A percentile compares a stretch with the other conserved stretches of the same genome.
Conservation (phyloP, 1,139 yeast genomes). For the Geotrichum fermentans region DNA sequence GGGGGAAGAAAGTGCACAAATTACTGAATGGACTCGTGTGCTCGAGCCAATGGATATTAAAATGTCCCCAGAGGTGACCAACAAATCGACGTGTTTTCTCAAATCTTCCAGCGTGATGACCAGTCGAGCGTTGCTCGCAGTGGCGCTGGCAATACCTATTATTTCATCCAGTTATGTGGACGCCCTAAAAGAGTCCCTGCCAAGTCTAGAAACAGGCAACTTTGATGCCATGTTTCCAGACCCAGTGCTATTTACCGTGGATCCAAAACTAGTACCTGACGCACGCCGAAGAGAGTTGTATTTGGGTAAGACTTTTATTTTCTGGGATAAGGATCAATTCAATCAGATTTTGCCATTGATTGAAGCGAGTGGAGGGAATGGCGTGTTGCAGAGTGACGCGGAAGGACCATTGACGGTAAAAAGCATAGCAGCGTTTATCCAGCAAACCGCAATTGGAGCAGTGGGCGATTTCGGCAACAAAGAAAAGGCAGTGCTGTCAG, state of each 20-base stretch:
- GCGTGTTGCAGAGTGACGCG: conserved; percentile 4
- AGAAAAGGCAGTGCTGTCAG: conserved; percentile 5
- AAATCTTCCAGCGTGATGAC: conserved; percentile 1
- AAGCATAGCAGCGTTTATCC: conserved; percentile 8
- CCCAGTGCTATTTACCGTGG: conserved; percentile 19
- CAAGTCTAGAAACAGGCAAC: not conserved
- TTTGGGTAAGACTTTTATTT: conserved; percentile 20
- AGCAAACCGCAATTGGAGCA: conserved; percentile 7
- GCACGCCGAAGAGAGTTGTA: conserved; percentile 20
- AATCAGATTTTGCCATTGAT: conserved; percentile 22
- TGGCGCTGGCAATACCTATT: conserved; percentile 24
- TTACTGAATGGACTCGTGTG: not conserved
- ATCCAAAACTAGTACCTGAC: conserved; percentile 23
- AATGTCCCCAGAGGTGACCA: conserved; percentile 5
- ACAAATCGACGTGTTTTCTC: conserved; percentile 7
- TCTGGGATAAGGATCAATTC: conserved; percentile 20
- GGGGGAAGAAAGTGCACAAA: conserved; percentile 2
- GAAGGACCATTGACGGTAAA: not conserved
- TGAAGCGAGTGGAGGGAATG: conserved; percentile 24
- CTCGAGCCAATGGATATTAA: conserved; percentile 16
- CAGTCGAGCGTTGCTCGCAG: conserved; percentile 22
- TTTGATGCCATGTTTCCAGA: conserved; percentile 22
- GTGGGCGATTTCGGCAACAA: not conserved
- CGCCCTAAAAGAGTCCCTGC: not conserved
- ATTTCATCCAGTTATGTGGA: conserved; percentile 21